Evolutionary conservation across 1,284 basidiomycete genomes (phyloP).

Genomic region (Trametes hirsuta): DNA sequence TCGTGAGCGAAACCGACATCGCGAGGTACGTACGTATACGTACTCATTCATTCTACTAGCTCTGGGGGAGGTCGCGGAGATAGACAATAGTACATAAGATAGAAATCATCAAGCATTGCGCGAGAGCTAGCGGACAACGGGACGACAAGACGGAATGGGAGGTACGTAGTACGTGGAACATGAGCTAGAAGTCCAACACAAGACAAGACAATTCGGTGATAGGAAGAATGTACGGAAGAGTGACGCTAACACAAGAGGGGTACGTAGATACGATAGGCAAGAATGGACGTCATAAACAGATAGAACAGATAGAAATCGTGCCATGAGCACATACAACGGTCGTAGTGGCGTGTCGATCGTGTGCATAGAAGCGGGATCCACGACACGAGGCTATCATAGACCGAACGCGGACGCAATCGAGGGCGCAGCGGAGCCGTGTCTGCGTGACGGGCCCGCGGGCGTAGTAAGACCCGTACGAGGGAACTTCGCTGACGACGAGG

Average conservation of each 20-base stretch:
- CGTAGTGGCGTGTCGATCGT: background rate
- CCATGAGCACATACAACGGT: background rate
- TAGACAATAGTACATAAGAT: conserved; percentile 12
- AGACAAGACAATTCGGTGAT: too few species aligned
- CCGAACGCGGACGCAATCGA: conserved; percentile 42
- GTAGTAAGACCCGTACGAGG: conserved; percentile 23
- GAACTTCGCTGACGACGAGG: conserved; percentile 33
- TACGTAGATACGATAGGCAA: background rate
- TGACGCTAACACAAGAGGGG: background rate
- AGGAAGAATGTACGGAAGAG: background rate
- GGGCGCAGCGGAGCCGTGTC: conserved; percentile 32
- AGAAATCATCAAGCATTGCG: conserved; percentile 7
- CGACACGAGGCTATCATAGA: conserved; percentile 24
- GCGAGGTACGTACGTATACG: background rate
- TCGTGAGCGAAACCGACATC: background rate
- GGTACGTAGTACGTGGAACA: background rate
- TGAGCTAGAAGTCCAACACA: background rate
- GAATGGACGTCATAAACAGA: background rate
- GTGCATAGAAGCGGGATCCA: background rate
- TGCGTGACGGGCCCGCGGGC: conserved; percentile 19
- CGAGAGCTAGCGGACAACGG: conserved; percentile 7
- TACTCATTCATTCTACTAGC: background rate
- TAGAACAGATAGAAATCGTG: background rate
- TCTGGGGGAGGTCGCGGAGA: background rate
- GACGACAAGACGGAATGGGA: background rate